A percentile compares a stretch with the other conserved stretches of the same genome.
phyloP scores from a whole-genome alignment of 768 basidiomycete genomes.

The Gymnopilus junonius region DNA sequence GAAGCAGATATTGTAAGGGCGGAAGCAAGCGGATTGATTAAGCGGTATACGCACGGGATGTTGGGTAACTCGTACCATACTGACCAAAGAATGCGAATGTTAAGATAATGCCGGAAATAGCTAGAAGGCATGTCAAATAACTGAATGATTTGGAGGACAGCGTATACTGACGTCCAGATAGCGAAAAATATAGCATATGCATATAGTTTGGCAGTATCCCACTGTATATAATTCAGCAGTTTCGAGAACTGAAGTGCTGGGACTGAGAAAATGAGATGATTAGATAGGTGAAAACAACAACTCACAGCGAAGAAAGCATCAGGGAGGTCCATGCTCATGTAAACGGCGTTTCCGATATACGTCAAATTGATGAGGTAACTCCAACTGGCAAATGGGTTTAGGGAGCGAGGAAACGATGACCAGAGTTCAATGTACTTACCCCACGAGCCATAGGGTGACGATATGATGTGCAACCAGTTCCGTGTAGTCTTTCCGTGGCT shows the following conservation, averaged over 20 bases:
- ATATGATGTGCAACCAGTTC: constrained; percentile 92
- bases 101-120: constrained; percentile 94
- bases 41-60: constrained; percentile 63
- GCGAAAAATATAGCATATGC: constrained; percentile 68
- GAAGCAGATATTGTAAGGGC: constrained; percentile 6
- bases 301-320: constrained; percentile 86
- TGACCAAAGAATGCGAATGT: constrained; percentile 85
- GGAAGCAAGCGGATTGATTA: not conserved
- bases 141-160: not conserved
- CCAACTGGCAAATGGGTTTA: constrained; percentile 56
- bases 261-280: not conserved
- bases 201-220: constrained; percentile 62
- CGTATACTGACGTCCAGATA: constrained; percentile 79
- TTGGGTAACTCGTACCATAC: constrained; percentile 80
- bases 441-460: constrained; percentile 93
- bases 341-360: constrained; percentile 88
- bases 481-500: constrained; percentile 88
- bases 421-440: too few relatives aligned
- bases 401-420: too few relatives aligned
- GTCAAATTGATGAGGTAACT: constrained; percentile 84
- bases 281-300: constrained; percentile 8
- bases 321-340: constrained; percentile 96
- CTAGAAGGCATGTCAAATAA: constrained; percentile 39
- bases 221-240: constrained; percentile 84
- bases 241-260: constrained; percentile 70